phyloP scores from a whole-genome alignment of 805 yeast genomes.

The Dipodascopsis uninucleata region DNA sequence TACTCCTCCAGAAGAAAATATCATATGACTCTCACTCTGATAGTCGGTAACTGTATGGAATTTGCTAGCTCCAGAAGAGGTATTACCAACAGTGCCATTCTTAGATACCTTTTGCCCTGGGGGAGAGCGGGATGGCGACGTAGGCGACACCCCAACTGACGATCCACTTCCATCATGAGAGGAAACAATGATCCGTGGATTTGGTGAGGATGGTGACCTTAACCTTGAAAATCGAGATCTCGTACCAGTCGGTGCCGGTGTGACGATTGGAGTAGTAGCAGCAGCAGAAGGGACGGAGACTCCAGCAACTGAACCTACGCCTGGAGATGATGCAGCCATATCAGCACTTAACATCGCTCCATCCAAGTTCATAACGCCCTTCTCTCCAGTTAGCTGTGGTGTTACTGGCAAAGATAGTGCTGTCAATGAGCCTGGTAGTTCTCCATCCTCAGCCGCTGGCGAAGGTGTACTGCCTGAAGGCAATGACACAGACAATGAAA shows the following conservation, averaged over 20 bases:
- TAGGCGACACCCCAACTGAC: too few relatives aligned
- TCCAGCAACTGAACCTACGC: background rate
- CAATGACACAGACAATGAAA: conserved; percentile 21
- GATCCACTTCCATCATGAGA: too few relatives aligned
- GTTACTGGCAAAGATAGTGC: too few relatives aligned
- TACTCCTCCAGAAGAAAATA: conserved; percentile 49
- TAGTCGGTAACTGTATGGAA: conserved; percentile 40
- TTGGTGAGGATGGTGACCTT: conserved; percentile 27
- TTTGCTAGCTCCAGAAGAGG: conserved; percentile 6
- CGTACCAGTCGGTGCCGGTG: conserved; percentile 8
- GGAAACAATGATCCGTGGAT: conserved; percentile 21
- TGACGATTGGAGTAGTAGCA: conserved; percentile 1
- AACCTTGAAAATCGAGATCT: conserved; percentile 27
- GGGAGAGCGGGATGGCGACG: conserved; percentile 19
- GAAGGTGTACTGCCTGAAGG: background rate
- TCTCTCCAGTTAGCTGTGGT: too few relatives aligned
- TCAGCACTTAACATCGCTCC: too few relatives aligned
- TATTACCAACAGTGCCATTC: conserved; percentile 34
- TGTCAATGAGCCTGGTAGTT: too few relatives aligned
- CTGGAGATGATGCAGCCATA: too few relatives aligned
- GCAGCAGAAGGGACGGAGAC: background rate
- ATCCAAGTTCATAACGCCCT: too few relatives aligned
- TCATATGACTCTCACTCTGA: conserved; percentile 56
- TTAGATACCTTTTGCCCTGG: too few relatives aligned
- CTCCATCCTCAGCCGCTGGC: too few relatives aligned